These are phyloP conservation scores for Solanum piurae DNA, from an alignment of 257 asterid species.

Conservation along the genomic window DNA sequence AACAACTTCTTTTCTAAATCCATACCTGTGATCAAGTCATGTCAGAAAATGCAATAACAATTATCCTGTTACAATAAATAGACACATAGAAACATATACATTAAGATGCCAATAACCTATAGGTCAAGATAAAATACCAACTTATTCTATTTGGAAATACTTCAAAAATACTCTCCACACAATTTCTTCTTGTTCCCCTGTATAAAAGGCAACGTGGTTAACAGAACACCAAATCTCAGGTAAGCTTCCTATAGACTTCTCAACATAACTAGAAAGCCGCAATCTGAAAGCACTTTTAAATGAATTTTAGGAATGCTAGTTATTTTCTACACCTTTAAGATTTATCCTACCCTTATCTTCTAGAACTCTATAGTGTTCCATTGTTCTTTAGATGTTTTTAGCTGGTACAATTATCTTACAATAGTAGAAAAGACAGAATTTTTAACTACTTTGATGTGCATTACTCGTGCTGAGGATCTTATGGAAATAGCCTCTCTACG, in stretches of 20 bases:
- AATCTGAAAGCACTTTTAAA: background rate
- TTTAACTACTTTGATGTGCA: background rate
- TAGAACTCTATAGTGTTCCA: background rate
- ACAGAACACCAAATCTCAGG: background rate
- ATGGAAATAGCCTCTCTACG: background rate
- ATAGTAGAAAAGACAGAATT: background rate
- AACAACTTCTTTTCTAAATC: constrained; percentile 77
- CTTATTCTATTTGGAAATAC: background rate
- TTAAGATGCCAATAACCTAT: background rate
- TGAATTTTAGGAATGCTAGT: background rate
- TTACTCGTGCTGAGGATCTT: background rate
- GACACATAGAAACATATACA: background rate
- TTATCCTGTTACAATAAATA: background rate
- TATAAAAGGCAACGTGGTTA: background rate
- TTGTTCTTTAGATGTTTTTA: background rate
- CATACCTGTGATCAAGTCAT: constrained; percentile 54
- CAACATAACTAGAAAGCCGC: background rate
- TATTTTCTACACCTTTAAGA: background rate
- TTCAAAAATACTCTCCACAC: background rate
- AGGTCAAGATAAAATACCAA: background rate
- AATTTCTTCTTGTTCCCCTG: background rate
- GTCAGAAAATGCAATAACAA: background rate
- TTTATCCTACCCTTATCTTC: background rate
- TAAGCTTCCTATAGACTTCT: background rate
- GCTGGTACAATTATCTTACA: background rate